Conservation (phyloP, 2,329 filamentous ascomycete species). For the Tolypocladium guangdongense region DNA sequence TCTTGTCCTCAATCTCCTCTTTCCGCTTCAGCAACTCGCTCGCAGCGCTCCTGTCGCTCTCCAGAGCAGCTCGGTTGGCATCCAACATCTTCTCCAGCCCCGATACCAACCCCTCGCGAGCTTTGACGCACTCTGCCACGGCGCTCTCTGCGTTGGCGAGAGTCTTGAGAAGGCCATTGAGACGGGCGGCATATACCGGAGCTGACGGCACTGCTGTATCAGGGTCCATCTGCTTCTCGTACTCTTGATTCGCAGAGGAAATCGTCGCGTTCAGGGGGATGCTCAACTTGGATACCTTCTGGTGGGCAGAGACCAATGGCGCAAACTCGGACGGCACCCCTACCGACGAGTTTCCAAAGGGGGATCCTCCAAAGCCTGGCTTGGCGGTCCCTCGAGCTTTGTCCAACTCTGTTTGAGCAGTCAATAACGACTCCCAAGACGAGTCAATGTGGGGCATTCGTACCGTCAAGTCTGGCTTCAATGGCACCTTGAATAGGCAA, state of each 20-base stretch:
- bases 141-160: slow-evolving; percentile 82
- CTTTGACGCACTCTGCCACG: slow-evolving; percentile 80
- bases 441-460: slow-evolving; percentile 7
- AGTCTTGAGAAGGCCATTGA: slow-evolving; percentile 82
- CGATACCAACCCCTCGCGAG: slow-evolving; percentile 64
- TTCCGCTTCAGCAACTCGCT: slow-evolving; percentile 56
- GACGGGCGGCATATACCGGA: slow-evolving; percentile 81
- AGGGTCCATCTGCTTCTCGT: slow-evolving; percentile 70
- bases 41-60: slow-evolving; percentile 57
- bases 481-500: slow-evolving; percentile 67
- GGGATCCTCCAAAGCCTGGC: slow-evolving; percentile 43
- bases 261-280: slow-evolving; percentile 56
- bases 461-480: slow-evolving; percentile 70
- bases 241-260: slow-evolving; percentile 67
- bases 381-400: slow-evolving; percentile 44
- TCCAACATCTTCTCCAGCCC: slow-evolving; percentile 76
- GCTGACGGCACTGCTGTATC: slow-evolving; percentile 60
- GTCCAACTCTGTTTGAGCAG: slow-evolving; percentile 43
- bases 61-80: slow-evolving; percentile 58
- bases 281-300: slow-evolving; percentile 61
- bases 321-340: slow-evolving; percentile 63
- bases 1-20: slow-evolving; percentile 65
- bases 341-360: slow-evolving; percentile 40
- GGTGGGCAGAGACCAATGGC: slow-evolving; percentile 63
- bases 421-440: slow-evolving; percentile 4